phyloP scores from a whole-genome alignment of 2,329 filamentous ascomycete species.

The Coccinonectria pachysandricola region DNA sequence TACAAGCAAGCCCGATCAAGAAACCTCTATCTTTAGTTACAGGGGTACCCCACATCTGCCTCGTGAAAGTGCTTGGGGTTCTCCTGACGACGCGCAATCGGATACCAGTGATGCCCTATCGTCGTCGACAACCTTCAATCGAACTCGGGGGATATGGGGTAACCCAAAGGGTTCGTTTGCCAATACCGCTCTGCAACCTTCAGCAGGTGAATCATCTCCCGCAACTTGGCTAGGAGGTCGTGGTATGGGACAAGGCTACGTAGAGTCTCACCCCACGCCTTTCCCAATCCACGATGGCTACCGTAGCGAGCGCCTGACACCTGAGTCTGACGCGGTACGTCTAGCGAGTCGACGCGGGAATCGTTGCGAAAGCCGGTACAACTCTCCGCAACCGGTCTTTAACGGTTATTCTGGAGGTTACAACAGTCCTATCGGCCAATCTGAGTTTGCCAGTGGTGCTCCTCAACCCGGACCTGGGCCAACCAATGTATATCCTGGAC shows the following conservation, averaged over 20 bases:
- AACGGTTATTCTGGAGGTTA: conserved; percentile 27
- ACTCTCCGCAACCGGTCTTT: conserved; percentile 23
- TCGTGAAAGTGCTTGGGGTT: conserved; percentile 41
- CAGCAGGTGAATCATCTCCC: conserved; percentile 26
- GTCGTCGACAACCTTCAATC: conserved; percentile 39
- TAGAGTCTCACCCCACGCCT: conserved; percentile 26
- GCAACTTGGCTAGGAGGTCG: conserved; percentile 36
- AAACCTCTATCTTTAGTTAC: conserved; percentile 12
- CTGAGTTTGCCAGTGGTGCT: conserved; percentile 27
- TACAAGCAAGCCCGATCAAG: conserved; percentile 43
- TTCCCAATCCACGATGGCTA: conserved; percentile 30
- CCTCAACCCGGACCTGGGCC: conserved; percentile 24
- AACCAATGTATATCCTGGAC: conserved; percentile 25
- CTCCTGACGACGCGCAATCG: conserved; percentile 44
- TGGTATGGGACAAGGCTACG: conserved; percentile 27
- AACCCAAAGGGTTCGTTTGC: conserved; percentile 33
- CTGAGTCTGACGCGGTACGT: conserved; percentile 39
- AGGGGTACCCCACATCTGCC: conserved; percentile 12
- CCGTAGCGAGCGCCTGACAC: conserved; percentile 35
- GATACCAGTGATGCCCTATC: conserved; percentile 47
- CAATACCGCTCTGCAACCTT: conserved; percentile 23
- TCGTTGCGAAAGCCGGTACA: conserved; percentile 37
- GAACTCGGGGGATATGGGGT: conserved; percentile 47
- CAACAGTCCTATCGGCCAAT: conserved; percentile 23
- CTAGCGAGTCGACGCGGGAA: conserved; percentile 33